phyloP scores from a whole-genome alignment of 140 eudicot genomes.

The Senecio squalidus region DNA sequence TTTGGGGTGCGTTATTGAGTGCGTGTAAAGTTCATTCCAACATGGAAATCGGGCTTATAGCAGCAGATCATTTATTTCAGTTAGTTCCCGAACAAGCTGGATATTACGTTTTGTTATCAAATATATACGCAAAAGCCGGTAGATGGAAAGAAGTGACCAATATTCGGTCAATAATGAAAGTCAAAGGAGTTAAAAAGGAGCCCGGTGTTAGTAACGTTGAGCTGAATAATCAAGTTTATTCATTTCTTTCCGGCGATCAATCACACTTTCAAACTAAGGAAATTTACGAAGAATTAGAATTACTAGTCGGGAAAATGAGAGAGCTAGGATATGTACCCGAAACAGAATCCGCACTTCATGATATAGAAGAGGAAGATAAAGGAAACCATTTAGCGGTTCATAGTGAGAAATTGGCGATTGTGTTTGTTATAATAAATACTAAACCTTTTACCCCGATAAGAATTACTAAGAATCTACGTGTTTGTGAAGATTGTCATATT shows the following conservation, averaged over 20 bases:
- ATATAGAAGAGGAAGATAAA: constrained; percentile 87
- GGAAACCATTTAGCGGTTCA: constrained; percentile 73
- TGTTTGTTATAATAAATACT: constrained; percentile 59
- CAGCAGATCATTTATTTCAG: constrained; percentile 72
- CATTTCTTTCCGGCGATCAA: constrained; percentile 76
- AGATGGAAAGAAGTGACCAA: constrained; percentile 66
- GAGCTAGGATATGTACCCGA: constrained; percentile 76
- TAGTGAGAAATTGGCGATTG: constrained; percentile 84
- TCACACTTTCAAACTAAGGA: constrained; percentile 53
- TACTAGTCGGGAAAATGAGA: constrained; percentile 65
- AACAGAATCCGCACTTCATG: constrained; percentile 71
- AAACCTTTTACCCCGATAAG: constrained; percentile 47
- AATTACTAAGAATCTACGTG: constrained; percentile 71
- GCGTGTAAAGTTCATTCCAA: constrained; percentile 66
- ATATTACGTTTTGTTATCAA: constrained; percentile 68
- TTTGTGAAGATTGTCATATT: constrained; percentile 80
- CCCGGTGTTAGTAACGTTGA: constrained; percentile 82
- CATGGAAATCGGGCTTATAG: constrained; percentile 63
- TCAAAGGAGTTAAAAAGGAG: constrained; percentile 60
- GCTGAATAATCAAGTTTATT: constrained; percentile 45
- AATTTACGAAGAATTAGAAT: constrained; percentile 52
- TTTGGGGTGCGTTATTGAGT: constrained; percentile 79
- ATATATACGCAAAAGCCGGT: constrained; percentile 84
- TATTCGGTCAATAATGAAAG: constrained; percentile 60
- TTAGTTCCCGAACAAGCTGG: constrained; percentile 74